Conservation (phyloP, 768 basidiomycete genomes). For the Lanmaoa rubissima region DNA sequence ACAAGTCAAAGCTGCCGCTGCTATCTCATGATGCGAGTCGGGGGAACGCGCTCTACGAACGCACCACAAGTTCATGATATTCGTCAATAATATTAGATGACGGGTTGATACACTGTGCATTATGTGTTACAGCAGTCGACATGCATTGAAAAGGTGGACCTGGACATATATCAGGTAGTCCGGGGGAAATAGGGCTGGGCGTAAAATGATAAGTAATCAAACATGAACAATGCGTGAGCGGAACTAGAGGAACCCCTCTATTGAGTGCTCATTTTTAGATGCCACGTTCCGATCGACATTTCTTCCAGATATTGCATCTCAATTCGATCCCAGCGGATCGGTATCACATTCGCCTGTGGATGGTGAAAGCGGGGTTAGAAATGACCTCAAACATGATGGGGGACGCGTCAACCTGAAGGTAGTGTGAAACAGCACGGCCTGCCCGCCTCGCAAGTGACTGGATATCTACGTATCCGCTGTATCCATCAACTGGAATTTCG, state of each 20-base stretch:
- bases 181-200: conserved; percentile 5
- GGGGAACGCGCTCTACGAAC: neutral
- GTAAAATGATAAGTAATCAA: conserved; percentile 10
- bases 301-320: conserved; percentile 73
- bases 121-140: conserved; percentile 21
- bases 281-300: conserved; percentile 65
- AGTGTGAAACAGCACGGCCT: conserved; percentile 70
- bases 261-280: conserved; percentile 51
- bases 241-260: conserved; percentile 14
- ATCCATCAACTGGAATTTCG: conserved; percentile 69
- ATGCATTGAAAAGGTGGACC: neutral
- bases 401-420: conserved; percentile 59
- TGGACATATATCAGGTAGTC: conserved; percentile 15
- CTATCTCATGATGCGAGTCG: neutral
- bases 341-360: conserved; percentile 62
- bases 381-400: conserved; percentile 2
- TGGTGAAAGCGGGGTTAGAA: conserved; percentile 6
- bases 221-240: neutral
- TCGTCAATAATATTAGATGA: conserved; percentile 25
- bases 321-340: conserved; percentile 66
- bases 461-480: conserved; percentile 62
- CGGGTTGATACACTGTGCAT: conserved; percentile 19
- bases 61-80: conserved; percentile 2
- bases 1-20: neutral
- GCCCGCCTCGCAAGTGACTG: conserved; percentile 67